Base-by-base conservation (phyloP, 345 rosid genomes). In the Linum usitatissimum region DNA sequence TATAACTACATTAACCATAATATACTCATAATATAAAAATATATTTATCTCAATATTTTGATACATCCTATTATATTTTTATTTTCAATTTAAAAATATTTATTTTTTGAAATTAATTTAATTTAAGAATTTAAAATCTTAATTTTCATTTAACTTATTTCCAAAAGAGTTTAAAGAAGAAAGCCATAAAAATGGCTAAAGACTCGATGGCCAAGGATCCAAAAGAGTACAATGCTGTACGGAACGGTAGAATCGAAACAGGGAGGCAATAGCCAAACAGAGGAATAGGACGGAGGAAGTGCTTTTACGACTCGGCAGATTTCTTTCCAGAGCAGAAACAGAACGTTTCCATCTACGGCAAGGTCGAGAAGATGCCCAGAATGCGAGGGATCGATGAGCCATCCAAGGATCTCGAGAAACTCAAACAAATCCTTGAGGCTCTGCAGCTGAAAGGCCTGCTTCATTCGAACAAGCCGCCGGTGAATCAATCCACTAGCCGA, bases 401-500 rank as follows among this genome's bases (percentile, higher is more conserved):
- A 5, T 69, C 91, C 0, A 84, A 71, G 71, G 96, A 93, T 86
- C 91, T 87, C 12, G 97, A 93, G 61, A 86, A 87, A 28, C 83
- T 84, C 7, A 86, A 90, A 71, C 97, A 87, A 58, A 81, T 93
- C 73, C 92, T 90, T 13, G 92, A 87, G 69, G 96, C 96, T 68
- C 73, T 78, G 59, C 95, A 83, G 66, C 96, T 90, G 30, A 93
- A 90, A 79, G 99, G 99, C 59, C 88, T 93, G 18, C 66, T 93
- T 48, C 97, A 86, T 73, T 70, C 86, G 18, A 78, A 73, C 51
- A 77, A 69, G 64, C 67, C 70, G 17, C 55, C 75, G 15, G 51
- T 17, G 9, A 64, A 18, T 57, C 80, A 70, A 65, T 40, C 53
- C 3, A 71, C 62, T 64, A 69, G 53, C 64, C 73, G 84, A 57